Evolutionary conservation across 176 grass and related monocot genomes (phyloP).

Genomic region (Musa troglodytarum): DNA sequence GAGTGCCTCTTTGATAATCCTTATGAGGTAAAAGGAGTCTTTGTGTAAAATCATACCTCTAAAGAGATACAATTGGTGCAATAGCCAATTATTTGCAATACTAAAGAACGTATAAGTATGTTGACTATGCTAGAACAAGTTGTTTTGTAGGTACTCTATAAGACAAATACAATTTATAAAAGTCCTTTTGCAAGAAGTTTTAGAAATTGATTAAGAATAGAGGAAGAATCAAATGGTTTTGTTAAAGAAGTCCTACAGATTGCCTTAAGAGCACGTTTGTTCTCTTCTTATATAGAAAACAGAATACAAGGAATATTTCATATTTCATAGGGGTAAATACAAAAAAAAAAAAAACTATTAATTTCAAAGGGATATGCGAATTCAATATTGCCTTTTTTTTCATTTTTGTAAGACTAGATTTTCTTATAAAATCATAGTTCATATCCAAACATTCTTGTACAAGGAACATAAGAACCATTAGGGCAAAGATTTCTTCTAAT

Average conservation of each 20-base stretch:
- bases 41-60: neutral
- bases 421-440: no score
- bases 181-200: neutral
- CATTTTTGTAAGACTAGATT: no score
- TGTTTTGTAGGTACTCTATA: neutral
- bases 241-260: neutral
- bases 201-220: neutral
- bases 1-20: no score
- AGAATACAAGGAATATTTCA: neutral
- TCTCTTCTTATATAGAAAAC: neutral
- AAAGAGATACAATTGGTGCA: neutral
- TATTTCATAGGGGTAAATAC: no score
- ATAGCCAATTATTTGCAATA: neutral
- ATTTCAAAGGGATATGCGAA: no score
- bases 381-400: no score
- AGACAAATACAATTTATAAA: no score
- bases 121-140: neutral
- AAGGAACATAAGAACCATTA: no score
- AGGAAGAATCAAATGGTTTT: neutral
- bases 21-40: no score
- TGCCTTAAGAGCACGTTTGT: neutral
- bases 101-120: neutral
- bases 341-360: no score
- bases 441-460: no score
- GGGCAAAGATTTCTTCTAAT: no score